These are phyloP conservation scores for Triticum urartu DNA, from an alignment of 176 grass and related monocot genomes.

Conservation along the genomic window DNA sequence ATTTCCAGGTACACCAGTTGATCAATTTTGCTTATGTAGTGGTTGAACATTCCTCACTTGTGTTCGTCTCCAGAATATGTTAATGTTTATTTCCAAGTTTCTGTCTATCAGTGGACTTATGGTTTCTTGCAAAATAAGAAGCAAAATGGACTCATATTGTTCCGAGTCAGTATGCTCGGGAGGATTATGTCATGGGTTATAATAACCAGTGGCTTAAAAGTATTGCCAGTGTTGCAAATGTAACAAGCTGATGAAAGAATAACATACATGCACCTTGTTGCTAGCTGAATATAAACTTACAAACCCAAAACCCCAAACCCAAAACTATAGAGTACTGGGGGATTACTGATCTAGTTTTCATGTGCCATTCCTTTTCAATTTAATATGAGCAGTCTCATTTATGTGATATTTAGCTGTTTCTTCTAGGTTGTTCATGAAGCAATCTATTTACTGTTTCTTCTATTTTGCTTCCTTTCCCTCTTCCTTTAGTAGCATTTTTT, in stretches of 20 bases:
- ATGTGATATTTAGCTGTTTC: background rate
- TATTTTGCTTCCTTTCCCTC: background rate
- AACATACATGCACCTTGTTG: background rate
- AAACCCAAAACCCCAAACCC: background rate
- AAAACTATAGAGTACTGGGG: background rate
- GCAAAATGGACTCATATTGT: background rate
- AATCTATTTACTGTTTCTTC: constrained; percentile 1
- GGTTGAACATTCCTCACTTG: background rate
- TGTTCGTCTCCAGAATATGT: background rate
- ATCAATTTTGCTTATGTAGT: background rate
- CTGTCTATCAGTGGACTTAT: constrained; percentile 13
- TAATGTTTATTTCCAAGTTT: constrained; percentile 10
- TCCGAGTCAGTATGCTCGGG: constrained; percentile 5
- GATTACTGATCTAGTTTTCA: background rate
- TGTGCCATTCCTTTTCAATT: background rate
- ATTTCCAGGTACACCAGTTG: constrained; percentile 72
- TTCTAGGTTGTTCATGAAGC: background rate
- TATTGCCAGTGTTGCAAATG: background rate
- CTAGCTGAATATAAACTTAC: background rate
- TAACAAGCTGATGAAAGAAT: background rate
- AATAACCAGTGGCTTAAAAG: background rate
- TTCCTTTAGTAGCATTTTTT: background rate
- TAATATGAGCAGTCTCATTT: background rate
- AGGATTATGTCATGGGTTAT: background rate
- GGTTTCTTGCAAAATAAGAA: background rate